These are phyloP conservation scores for Avena atlantica DNA, from an alignment of 176 grass and related monocot species.

Conservation along the genomic window DNA sequence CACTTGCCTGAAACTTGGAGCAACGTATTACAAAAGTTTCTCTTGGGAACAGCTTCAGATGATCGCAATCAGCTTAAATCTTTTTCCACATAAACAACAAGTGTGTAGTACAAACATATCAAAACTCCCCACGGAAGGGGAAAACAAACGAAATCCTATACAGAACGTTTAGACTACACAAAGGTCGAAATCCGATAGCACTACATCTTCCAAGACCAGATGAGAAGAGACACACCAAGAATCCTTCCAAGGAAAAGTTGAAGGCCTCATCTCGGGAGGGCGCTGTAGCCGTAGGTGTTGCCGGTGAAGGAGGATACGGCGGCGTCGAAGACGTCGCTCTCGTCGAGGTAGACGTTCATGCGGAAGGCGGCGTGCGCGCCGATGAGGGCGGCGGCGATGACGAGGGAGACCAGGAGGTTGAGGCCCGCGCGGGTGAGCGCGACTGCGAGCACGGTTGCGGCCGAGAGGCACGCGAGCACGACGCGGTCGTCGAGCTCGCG, in stretches of 20 bases:
- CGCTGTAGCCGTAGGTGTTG: constrained; percentile 42
- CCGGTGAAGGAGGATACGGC: constrained; percentile 62
- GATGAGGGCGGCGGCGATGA: constrained; percentile 56
- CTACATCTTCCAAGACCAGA: constrained; percentile 28
- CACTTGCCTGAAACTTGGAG: neutral
- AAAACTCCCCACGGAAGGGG: neutral
- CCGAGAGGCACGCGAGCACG: constrained; percentile 65
- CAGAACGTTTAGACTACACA: neutral
- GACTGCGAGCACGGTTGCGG: constrained; percentile 68
- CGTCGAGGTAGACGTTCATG: constrained; percentile 76
- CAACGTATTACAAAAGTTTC: neutral
- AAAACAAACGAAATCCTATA: constrained; percentile 22
- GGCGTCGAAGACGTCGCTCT: constrained; percentile 63
- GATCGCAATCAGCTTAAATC: neutral
- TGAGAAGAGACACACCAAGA: constrained; percentile 11
- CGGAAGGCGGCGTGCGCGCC: constrained; percentile 74
- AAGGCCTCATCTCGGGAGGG: constrained; percentile 49
- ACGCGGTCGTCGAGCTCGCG: constrained; percentile 76
- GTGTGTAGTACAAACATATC: neutral
- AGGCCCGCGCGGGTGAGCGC: constrained; percentile 76
- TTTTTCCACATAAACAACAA: neutral
- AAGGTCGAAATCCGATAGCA: neutral
- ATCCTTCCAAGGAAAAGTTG: neutral
- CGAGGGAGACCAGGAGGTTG: constrained; percentile 81
- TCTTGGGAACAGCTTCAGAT: constrained; percentile 20